These are phyloP conservation scores for Conidiobolus incongruus DNA, from an alignment of 371 early-diverging fungal species.

Conservation along the genomic window DNA sequence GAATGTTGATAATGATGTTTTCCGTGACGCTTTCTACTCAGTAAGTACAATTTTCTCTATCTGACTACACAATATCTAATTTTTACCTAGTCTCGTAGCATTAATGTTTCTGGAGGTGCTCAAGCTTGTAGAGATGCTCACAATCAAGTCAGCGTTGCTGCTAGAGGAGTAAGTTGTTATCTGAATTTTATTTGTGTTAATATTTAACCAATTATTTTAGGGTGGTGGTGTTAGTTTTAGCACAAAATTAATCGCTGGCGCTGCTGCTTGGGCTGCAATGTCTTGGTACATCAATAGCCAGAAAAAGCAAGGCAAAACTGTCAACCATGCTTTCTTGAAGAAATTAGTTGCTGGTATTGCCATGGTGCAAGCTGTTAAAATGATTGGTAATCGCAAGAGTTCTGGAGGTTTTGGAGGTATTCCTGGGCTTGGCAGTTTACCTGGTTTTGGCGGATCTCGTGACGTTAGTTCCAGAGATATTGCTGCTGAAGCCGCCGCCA, in stretches of 20 bases:
- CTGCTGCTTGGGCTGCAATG: conserved; percentile 31
- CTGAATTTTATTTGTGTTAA: neutral
- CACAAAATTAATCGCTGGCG: conserved; percentile 22
- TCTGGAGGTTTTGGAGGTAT: neutral
- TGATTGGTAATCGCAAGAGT: conserved; percentile 10
- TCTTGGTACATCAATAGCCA: conserved; percentile 20
- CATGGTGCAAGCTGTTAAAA: conserved; percentile 22
- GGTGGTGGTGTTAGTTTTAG: conserved; percentile 7
- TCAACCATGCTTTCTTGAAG: conserved; percentile 16
- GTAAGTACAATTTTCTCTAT: neutral
- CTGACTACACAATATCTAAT: neutral
- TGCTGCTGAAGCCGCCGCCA: conserved; percentile 10
- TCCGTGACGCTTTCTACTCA: neutral
- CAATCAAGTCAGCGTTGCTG: neutral
- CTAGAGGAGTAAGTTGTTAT: neutral
- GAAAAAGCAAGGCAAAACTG: conserved; percentile 17
- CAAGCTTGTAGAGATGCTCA: neutral
- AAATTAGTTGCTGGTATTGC: conserved; percentile 23
- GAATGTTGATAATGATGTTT: neutral
- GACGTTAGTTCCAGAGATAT: conserved; percentile 12
- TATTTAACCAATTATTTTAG: neutral
- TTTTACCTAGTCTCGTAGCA: neutral
- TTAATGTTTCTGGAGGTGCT: neutral
- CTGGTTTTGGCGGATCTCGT: conserved; percentile 3
- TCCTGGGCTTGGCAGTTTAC: conserved; percentile 12